Conservation (phyloP, 257 asterid genomes). For the Cordia subcordata region DNA sequence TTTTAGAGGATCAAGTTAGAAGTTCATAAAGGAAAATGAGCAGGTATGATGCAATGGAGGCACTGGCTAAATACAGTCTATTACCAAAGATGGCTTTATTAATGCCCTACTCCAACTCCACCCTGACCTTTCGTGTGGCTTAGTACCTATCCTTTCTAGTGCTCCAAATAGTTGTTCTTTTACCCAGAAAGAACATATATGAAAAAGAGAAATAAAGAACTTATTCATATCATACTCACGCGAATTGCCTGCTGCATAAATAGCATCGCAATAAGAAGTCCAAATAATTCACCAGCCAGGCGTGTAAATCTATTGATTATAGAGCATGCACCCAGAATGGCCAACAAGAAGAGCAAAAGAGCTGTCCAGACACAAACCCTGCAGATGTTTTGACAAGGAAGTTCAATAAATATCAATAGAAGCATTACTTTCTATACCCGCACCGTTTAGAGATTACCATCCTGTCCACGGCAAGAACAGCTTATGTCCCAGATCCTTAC, state of each 20-base stretch:
- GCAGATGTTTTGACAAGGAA: constrained; percentile 15
- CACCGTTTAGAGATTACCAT: constrained; percentile 47
- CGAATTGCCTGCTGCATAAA: constrained; percentile 97
- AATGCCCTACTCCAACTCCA: no score
- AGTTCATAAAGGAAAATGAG: no score
- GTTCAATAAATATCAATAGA: constrained; percentile 16
- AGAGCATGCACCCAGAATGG: constrained; percentile 94
- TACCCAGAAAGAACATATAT: background rate
- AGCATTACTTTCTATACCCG: constrained; percentile 8
- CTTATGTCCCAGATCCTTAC: constrained; percentile 69
- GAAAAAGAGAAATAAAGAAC: constrained; percentile 9
- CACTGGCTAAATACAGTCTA: no score
- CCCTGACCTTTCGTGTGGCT: no score
- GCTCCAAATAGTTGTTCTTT: background rate
- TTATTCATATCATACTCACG: constrained; percentile 40
- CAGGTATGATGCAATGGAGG: no score
- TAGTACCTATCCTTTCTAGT: background rate
- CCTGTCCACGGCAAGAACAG: constrained; percentile 91
- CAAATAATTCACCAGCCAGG: constrained; percentile 93
- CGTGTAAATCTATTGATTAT: constrained; percentile 90
- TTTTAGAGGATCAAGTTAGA: no score
- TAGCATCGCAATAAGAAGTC: constrained; percentile 94
- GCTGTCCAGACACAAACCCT: constrained; percentile 99
- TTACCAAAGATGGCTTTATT: no score
- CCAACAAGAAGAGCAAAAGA: constrained; percentile 83